These are phyloP conservation scores for Adenanthera pavonina DNA, from an alignment of 306 rosid genomes.

Conservation along the genomic window DNA sequence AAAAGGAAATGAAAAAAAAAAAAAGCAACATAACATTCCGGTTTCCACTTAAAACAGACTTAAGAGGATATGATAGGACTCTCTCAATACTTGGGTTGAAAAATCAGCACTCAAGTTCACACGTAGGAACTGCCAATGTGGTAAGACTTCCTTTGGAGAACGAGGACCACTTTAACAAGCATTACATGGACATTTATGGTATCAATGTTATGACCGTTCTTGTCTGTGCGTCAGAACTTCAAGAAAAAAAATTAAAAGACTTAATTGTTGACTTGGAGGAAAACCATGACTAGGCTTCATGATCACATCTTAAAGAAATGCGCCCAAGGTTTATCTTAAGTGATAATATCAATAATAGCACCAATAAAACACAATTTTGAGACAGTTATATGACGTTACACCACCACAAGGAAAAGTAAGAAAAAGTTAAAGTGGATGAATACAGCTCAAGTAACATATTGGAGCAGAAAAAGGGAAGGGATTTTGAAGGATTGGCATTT, in stretches of 20 bases:
- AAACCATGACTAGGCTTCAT: not conserved
- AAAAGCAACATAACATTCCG: not conserved
- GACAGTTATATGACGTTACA: not conserved
- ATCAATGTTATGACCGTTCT: not conserved
- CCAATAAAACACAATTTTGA: not conserved
- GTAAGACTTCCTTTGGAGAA: not conserved
- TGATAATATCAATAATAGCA: not conserved
- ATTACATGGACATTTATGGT: slow-evolving; percentile 1
- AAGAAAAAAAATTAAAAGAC: too few species aligned
- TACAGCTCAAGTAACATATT: slow-evolving; percentile 27
- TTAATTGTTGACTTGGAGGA: not conserved
- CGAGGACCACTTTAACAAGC: not conserved
- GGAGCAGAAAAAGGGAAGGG: slow-evolving; percentile 16
- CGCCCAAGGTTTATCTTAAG: not conserved
- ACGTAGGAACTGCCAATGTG: not conserved
- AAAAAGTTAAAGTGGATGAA: not conserved
- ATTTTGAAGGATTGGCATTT: not conserved
- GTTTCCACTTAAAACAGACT: slow-evolving; percentile 25
- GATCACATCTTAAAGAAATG: not conserved
- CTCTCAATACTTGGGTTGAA: not conserved
- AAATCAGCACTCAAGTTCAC: not conserved
- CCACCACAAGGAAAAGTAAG: not conserved
- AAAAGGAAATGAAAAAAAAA: slow-evolving; percentile 12
- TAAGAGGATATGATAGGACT: not conserved
- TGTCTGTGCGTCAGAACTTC: not conserved